These are phyloP conservation scores for Didymosphaeria variabile DNA, from an alignment of 2,329 filamentous ascomycete species.

Conservation along the genomic window DNA sequence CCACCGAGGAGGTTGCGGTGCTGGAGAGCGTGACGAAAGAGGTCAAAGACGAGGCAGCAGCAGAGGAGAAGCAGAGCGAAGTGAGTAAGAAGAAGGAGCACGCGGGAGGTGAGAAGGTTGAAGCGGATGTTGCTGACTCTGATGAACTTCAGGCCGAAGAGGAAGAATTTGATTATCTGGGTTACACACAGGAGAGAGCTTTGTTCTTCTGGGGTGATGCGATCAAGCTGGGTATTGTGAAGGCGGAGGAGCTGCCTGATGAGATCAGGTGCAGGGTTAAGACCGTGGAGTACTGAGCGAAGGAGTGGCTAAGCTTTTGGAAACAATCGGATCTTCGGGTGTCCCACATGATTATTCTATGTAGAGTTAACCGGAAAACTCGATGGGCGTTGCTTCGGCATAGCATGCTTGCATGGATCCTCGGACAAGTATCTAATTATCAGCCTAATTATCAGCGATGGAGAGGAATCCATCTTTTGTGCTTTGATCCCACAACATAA, in stretches of 20 bases:
- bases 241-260: constrained; percentile 77
- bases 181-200: constrained; percentile 88
- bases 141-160: constrained; percentile 65
- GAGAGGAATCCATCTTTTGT: too few relatives aligned
- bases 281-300: constrained; percentile 68
- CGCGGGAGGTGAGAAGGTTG: constrained; percentile 34
- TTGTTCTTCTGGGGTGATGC: constrained; percentile 96
- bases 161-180: constrained; percentile 91
- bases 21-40: constrained; percentile 40
- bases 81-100: constrained; percentile 36
- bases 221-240: constrained; percentile 77
- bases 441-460: too few relatives aligned
- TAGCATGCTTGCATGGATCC: too few relatives aligned
- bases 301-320: too few relatives aligned
- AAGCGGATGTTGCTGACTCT: constrained; percentile 40
- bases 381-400: too few relatives aligned
- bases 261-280: constrained; percentile 73
- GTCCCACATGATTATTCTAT: too few relatives aligned
- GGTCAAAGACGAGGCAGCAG: constrained; percentile 23
- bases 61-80: constrained; percentile 32
- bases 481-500: too few relatives aligned
- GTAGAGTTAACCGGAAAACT: too few relatives aligned
- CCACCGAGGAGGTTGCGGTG: constrained; percentile 32
- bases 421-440: too few relatives aligned
- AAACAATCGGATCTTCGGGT: too few relatives aligned